phyloP scores from a whole-genome alignment of 306 rosid species.

The Elaeagnus macrophylla region DNA sequence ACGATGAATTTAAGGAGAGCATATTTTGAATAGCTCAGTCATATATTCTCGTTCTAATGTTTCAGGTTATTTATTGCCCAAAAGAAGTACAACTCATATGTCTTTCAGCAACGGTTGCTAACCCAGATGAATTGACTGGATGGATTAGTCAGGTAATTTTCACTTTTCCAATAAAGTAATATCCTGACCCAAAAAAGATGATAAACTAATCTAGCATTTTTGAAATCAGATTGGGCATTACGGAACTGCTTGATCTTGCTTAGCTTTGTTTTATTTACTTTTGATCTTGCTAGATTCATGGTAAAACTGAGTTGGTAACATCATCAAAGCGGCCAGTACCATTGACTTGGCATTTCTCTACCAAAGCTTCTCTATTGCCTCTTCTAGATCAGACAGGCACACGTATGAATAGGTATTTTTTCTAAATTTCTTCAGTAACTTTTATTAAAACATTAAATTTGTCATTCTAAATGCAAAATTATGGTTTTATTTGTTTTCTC shows the following conservation, averaged over 20 bases:
- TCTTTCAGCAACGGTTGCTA: slow-evolving; percentile 83
- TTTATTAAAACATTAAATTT: not conserved
- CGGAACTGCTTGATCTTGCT: slow-evolving; percentile 9
- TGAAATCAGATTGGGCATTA: not conserved
- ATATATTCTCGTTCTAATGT: slow-evolving; percentile 1
- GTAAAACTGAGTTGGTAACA: slow-evolving; percentile 83
- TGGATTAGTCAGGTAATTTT: slow-evolving; percentile 91
- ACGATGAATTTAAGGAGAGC: not conserved
- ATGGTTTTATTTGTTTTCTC: not conserved
- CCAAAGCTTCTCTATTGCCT: slow-evolving; percentile 58
- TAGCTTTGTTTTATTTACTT: slow-evolving; percentile 3
- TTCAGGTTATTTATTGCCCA: slow-evolving; percentile 83
- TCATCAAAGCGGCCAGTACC: slow-evolving; percentile 93
- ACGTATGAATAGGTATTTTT: slow-evolving; percentile 63
- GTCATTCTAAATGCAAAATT: not conserved
- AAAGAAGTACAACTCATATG: slow-evolving; percentile 83
- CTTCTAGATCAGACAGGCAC: slow-evolving; percentile 81
- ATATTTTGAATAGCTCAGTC: not conserved
- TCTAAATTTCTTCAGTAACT: not conserved
- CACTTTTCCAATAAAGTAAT: not conserved
- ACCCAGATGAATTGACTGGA: slow-evolving; percentile 94
- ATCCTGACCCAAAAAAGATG: not conserved
- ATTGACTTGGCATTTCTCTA: slow-evolving; percentile 85
- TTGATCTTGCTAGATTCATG: slow-evolving; percentile 66
- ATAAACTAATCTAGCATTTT: not conserved